A percentile compares a stretch with the other conserved stretches of the same genome.
Evolutionary conservation across 2,329 filamentous ascomycete genomes (phyloP).

Genomic region (Curvularia hawaiiensis): DNA sequence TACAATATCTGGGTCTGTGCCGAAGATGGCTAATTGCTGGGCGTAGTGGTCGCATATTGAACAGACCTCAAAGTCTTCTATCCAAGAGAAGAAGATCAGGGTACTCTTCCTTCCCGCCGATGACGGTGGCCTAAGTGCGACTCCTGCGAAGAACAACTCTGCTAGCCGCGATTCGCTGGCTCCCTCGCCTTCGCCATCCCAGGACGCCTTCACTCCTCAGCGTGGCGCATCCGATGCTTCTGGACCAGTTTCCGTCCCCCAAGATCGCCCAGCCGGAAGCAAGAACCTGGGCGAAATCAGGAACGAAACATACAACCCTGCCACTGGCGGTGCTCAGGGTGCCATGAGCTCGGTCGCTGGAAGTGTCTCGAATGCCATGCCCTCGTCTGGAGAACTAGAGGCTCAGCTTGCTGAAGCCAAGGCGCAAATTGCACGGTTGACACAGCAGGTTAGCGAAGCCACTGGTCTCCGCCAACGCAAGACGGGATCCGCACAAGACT

Average conservation of each 20-base stretch:
- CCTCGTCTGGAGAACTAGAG: slow-evolving; percentile 67
- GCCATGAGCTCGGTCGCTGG: slow-evolving; percentile 54
- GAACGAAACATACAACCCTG: slow-evolving; percentile 49
- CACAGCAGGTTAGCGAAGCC: slow-evolving; percentile 58
- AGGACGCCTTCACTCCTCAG: slow-evolving; percentile 56
- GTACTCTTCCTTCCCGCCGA: slow-evolving; percentile 80
- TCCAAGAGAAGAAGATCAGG: slow-evolving; percentile 95
- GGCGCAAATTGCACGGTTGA: slow-evolving; percentile 71
- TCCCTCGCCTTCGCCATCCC: slow-evolving; percentile 61
- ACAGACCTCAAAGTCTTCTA: slow-evolving; percentile 73
- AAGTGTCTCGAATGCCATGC: slow-evolving; percentile 54
- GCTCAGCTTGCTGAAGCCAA: slow-evolving; percentile 76
- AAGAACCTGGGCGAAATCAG: slow-evolving; percentile 50
- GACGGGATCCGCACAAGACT: slow-evolving; percentile 59
- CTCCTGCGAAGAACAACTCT: slow-evolving; percentile 44
- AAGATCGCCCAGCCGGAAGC: slow-evolving; percentile 47
- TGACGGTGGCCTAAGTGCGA: slow-evolving; percentile 46
- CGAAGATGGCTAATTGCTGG: slow-evolving; percentile 12
- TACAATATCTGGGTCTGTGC: not conserved
- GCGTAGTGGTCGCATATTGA: slow-evolving; percentile 75
- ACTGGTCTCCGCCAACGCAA: slow-evolving; percentile 82
- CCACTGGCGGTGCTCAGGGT: slow-evolving; percentile 45
- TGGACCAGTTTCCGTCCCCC: slow-evolving; percentile 46
- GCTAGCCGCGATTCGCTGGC: slow-evolving; percentile 36
- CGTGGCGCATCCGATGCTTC: slow-evolving; percentile 41